A percentile compares a stretch with the other conserved stretches of the same genome.
Conservation (phyloP, 2,329 filamentous ascomycete species). For the Fusarium fujikuroi region DNA sequence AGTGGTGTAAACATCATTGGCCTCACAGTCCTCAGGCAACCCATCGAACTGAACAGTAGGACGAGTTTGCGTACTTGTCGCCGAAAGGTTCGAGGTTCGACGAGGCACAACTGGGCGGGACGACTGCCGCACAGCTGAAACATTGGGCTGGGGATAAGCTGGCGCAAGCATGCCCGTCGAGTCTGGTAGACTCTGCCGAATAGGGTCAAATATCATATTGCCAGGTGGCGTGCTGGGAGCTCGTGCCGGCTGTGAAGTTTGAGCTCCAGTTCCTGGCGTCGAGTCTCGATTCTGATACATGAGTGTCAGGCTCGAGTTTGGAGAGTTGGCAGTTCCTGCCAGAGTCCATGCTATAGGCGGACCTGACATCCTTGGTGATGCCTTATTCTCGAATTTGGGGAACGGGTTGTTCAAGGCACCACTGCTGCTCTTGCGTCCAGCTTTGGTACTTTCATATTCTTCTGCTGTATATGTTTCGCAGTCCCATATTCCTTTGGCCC, state of each 20-base stretch:
- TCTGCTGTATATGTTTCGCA: slow-evolving; percentile 74
- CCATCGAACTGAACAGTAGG: slow-evolving; percentile 47
- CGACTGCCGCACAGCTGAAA: slow-evolving; percentile 60
- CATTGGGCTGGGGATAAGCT: slow-evolving; percentile 60
- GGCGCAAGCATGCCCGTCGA: slow-evolving; percentile 59
- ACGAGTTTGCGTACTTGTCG: slow-evolving; percentile 32
- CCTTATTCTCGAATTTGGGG: slow-evolving; percentile 56
- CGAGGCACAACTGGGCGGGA: slow-evolving; percentile 46
- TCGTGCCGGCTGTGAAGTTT: slow-evolving; percentile 17
- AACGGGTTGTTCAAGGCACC: slow-evolving; percentile 53
- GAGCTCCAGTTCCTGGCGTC: slow-evolving; percentile 1
- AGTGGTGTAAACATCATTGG: slow-evolving; percentile 49
- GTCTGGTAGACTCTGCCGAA: slow-evolving; percentile 65
- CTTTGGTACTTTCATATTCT: slow-evolving; percentile 79
- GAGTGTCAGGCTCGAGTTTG: slow-evolving; percentile 83
- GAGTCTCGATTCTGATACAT: slow-evolving; percentile 71
- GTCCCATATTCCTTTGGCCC: slow-evolving; percentile 86
- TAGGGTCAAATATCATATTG: slow-evolving; percentile 70
- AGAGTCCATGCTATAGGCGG: slow-evolving; percentile 82
- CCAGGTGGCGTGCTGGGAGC: slow-evolving; percentile 63
- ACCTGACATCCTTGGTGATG: slow-evolving; percentile 59
- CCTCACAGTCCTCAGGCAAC: slow-evolving; percentile 46
- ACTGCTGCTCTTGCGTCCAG: slow-evolving; percentile 57
- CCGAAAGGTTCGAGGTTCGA: slow-evolving; percentile 40
- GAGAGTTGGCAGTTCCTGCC: slow-evolving; percentile 88